Evolutionary conservation across 2,329 filamentous ascomycete genomes (phyloP).

Genomic region (Alternaria incomplexa): DNA sequence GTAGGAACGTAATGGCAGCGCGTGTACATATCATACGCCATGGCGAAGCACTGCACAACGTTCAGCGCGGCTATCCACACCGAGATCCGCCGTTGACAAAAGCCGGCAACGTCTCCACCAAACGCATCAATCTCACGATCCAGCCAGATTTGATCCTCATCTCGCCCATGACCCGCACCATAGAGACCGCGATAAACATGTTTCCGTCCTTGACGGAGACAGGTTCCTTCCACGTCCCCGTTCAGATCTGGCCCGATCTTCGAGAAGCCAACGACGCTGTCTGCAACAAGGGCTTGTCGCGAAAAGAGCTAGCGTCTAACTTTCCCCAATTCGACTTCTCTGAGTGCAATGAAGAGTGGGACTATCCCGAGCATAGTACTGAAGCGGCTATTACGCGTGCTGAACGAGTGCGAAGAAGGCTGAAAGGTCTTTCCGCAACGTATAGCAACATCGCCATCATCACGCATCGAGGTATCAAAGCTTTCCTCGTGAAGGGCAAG

Average conservation of each 20-base stretch:
- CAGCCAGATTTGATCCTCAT: slow-evolving; percentile 28
- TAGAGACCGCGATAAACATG: slow-evolving; percentile 29
- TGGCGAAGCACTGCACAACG: slow-evolving; percentile 30
- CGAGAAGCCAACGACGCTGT: slow-evolving; percentile 23
- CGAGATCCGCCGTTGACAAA: slow-evolving; percentile 29
- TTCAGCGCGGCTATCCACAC: slow-evolving; percentile 17
- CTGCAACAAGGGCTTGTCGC: slow-evolving; percentile 24
- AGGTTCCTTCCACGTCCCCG: background rate
- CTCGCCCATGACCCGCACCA: slow-evolving; percentile 32
- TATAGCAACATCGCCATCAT: slow-evolving; percentile 23
- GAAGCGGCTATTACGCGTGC: slow-evolving; percentile 16
- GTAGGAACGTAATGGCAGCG: background rate
- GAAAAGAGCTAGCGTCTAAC: slow-evolving; percentile 7
- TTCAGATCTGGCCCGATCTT: slow-evolving; percentile 31
- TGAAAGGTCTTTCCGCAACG: slow-evolving; percentile 11
- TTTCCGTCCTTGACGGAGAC: slow-evolving; percentile 14
- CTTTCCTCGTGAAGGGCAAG: slow-evolving; percentile 20
- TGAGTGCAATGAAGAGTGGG: slow-evolving; percentile 19
- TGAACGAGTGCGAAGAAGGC: slow-evolving; percentile 17
- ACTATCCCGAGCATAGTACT: slow-evolving; percentile 15
- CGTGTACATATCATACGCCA: slow-evolving; percentile 27
- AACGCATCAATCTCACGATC: slow-evolving; percentile 6
- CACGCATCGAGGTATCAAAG: slow-evolving; percentile 28
- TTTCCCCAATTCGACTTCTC: slow-evolving; percentile 29
- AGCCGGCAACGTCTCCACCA: slow-evolving; percentile 15